Evolutionary conservation across 2,329 filamentous ascomycete genomes (phyloP), one percentile per base, ranked within the genome.

Genomic region (Fusarium citri): DNA sequence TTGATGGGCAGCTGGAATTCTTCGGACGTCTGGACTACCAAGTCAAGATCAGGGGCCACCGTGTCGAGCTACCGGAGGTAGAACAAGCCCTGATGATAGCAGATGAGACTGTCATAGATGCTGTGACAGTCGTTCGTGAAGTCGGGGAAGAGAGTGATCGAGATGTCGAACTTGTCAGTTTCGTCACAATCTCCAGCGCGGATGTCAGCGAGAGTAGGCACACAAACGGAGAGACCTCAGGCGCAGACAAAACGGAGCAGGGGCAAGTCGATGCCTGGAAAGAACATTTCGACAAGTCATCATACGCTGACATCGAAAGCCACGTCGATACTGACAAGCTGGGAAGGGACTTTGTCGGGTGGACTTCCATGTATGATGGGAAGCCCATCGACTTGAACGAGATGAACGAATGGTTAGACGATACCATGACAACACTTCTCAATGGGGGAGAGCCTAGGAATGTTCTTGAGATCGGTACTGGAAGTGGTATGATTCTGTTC

Each of bases 41-140:
- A 30, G 62, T 77, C 50, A 79, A 79, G 58, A 66, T 79, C 12
- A 71, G 76, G 22, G 77, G 77, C 12, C 71, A 79, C 11, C 74
- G 78, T 5, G 53, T 79, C 26, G 78, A 80, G 55, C 55, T 74
- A 3, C 71, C 58, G 0, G 77, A 79, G 34, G 71, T 79, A 4
- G 77, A 79, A 22, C 51, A 50, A 11, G 48, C 48, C 8, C 8
- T 49, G 7, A 51, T 51, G 48, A 23, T 28, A 22, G 48, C 20
- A 41, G 23, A 25, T n/a, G 48, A 51, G 30, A 25, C 30, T 25
- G 18, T 41, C 5, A 26, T 34, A 14, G 48, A 51, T 34, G 48
- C 48, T 20, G 58, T 55, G 14, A 53, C 47, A 26, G 47, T 49
- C 14, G 28, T 49, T 49, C 28, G 46, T 49, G 46, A 40, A 25